phyloP scores from a whole-genome alignment of 768 basidiomycete species.

The Paxillus ammoniavirescens region DNA sequence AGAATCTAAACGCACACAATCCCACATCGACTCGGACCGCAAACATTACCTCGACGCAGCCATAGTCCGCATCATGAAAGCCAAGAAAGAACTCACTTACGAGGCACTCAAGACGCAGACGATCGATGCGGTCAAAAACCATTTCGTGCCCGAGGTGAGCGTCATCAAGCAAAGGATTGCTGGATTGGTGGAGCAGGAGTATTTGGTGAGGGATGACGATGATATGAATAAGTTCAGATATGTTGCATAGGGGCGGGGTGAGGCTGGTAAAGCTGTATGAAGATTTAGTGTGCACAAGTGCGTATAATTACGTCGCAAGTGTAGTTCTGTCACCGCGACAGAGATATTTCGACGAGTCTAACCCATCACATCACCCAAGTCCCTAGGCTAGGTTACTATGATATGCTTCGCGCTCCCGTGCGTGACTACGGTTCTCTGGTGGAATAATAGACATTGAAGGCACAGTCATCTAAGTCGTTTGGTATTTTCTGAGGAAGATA shows the following conservation, averaged over 20 bases:
- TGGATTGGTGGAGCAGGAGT: slow-evolving; percentile 81
- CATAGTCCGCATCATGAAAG: slow-evolving; percentile 97
- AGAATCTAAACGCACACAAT: slow-evolving; percentile 80
- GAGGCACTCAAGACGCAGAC: slow-evolving; percentile 80
- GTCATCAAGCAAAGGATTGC: slow-evolving; percentile 86
- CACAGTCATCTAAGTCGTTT: no score
- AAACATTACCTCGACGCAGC: slow-evolving; percentile 87
- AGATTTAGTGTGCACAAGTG: no score
- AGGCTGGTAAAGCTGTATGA: no score
- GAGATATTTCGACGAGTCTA: no score
- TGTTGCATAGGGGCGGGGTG: slow-evolving; percentile 51
- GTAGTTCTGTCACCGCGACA: no score
- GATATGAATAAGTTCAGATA: slow-evolving; percentile 77
- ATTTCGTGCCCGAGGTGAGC: slow-evolving; percentile 83
- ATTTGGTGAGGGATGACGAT: slow-evolving; percentile 72
- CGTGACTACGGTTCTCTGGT: no score
- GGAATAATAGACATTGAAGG: no score
- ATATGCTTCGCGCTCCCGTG: no score
- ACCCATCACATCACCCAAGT: no score
- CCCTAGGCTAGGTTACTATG: no score
- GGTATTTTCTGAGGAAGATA: no score
- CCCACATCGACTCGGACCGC: slow-evolving; percentile 83
- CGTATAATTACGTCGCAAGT: background rate
- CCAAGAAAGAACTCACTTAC: slow-evolving; percentile 78
- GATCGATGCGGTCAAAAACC: slow-evolving; percentile 81